Evolutionary conservation across 1,284 basidiomycete species (phyloP).

Genomic region (Cryptococcus maquisensis): DNA sequence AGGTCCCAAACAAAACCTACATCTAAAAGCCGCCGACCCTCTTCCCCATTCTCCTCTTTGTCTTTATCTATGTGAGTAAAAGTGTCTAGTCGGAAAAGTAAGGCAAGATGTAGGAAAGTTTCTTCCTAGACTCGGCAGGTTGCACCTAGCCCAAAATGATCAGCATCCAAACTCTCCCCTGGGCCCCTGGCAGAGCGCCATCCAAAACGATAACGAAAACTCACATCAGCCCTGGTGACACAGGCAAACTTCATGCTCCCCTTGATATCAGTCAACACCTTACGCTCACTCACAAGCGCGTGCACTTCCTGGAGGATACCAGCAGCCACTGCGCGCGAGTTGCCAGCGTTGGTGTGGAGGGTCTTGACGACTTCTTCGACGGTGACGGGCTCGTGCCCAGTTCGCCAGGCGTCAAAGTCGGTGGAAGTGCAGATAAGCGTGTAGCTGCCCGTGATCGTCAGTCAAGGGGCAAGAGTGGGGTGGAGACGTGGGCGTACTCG

Average conservation of each 20-base stretch:
- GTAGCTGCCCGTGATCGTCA: constrained; percentile 56
- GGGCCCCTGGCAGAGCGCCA: no score
- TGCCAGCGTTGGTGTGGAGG: constrained; percentile 76
- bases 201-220: constrained; percentile 14
- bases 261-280: constrained; percentile 61
- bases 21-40: background rate
- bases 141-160: constrained; percentile 49
- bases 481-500: constrained; percentile 56
- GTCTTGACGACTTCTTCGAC: constrained; percentile 79
- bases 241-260: constrained; percentile 80
- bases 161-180: background rate
- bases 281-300: constrained; percentile 54
- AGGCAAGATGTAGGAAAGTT: constrained; percentile 74
- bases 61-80: background rate
- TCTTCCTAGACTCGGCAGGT: constrained; percentile 64
- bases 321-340: constrained; percentile 64
- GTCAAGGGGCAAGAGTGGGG: background rate
- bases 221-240: constrained; percentile 63
- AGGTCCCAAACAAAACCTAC: no score
- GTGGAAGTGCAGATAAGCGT: constrained; percentile 85
- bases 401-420: constrained; percentile 87
- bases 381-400: constrained; percentile 73
- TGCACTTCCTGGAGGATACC: constrained; percentile 75
- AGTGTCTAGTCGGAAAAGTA: constrained; percentile 39
- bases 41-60: background rate